Evolutionary conservation across 2,329 filamentous ascomycete species (phyloP).

Genomic region (Trichoderma pleuroti): DNA sequence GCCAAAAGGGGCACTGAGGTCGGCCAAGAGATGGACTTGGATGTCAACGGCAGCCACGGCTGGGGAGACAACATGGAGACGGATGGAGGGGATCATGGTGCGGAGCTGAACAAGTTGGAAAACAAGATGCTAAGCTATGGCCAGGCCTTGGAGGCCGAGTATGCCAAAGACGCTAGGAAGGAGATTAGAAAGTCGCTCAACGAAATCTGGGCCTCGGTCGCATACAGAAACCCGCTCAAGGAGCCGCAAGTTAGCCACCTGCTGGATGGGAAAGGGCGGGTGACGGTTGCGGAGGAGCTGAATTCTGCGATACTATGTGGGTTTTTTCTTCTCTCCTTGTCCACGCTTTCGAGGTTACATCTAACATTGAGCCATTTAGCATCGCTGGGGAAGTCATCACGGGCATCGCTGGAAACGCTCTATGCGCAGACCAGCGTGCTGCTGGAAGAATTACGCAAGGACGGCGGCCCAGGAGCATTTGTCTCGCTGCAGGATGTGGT

Average conservation of each 20-base stretch:
- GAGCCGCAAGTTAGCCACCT: slow-evolving; percentile 72
- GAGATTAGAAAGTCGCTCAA: slow-evolving; percentile 71
- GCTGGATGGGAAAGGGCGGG: slow-evolving; percentile 70
- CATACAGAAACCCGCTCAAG: slow-evolving; percentile 76
- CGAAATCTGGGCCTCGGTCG: slow-evolving; percentile 84
- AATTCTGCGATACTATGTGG: slow-evolving; percentile 89
- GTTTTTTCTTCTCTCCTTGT: slow-evolving; percentile 35
- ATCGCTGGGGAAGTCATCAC: slow-evolving; percentile 83
- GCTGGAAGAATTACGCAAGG: slow-evolving; percentile 75
- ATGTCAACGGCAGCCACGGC: slow-evolving; percentile 45
- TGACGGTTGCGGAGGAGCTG: slow-evolving; percentile 83
- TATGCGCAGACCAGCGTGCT: slow-evolving; percentile 84
- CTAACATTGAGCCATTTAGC: slow-evolving; percentile 49
- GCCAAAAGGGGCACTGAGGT: slow-evolving; percentile 44
- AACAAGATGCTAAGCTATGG: slow-evolving; percentile 74
- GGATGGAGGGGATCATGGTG: slow-evolving; percentile 41
- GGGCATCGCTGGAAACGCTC: slow-evolving; percentile 77
- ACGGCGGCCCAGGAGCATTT: slow-evolving; percentile 78
- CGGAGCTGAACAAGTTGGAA: slow-evolving; percentile 50
- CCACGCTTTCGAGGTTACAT: background rate
- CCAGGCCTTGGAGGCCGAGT: slow-evolving; percentile 72
- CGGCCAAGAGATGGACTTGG: slow-evolving; percentile 53
- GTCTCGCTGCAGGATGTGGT: slow-evolving; percentile 58
- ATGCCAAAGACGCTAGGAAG: slow-evolving; percentile 64
- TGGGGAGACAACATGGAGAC: slow-evolving; percentile 52